These are phyloP conservation scores for Plasmodium relictum DNA, from an alignment of 169 alveolate genomes.

Conservation along the genomic window DNA sequence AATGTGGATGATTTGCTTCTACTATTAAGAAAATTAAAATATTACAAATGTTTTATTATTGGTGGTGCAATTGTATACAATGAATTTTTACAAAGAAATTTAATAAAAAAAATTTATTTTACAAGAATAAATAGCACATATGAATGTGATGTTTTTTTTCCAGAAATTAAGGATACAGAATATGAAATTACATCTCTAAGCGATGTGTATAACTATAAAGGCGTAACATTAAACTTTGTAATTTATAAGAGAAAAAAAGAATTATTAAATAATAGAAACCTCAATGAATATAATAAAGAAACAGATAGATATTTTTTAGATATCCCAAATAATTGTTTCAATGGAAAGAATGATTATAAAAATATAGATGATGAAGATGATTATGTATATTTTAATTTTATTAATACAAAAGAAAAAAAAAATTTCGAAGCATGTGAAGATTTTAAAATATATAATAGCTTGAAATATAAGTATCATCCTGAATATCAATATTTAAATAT, in stretches of 20 bases:
- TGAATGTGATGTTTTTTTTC: slow-evolving; percentile 87
- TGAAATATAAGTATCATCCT: slow-evolving; percentile 87
- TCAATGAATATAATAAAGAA: background rate
- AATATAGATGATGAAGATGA: slow-evolving; percentile 23
- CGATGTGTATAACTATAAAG: slow-evolving; percentile 77
- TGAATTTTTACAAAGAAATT: slow-evolving; percentile 84
- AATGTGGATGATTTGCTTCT: slow-evolving; percentile 81
- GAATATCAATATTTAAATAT: slow-evolving; percentile 96
- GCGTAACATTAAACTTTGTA: slow-evolving; percentile 78
- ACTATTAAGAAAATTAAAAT: slow-evolving; percentile 49
- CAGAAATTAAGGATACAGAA: slow-evolving; percentile 80
- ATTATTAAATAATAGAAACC: background rate
- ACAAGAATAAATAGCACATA: slow-evolving; percentile 90
- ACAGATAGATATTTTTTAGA: background rate
- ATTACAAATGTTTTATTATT: slow-evolving; percentile 84
- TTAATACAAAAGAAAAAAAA: slow-evolving; percentile 48
- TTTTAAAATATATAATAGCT: slow-evolving; percentile 81
- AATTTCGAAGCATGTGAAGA: slow-evolving; percentile 11
- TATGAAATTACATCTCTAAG: slow-evolving; percentile 78
- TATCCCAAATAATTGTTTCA: too few relatives aligned
- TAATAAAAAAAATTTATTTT: slow-evolving; percentile 85
- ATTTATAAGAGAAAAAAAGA: slow-evolving; percentile 34
- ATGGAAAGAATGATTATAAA: background rate
- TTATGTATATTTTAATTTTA: slow-evolving; percentile 33
- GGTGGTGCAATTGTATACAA: slow-evolving; percentile 92